Percentiles rank a stretch among this genome's conserved stretches.
Conservation (phyloP, 202 grass and related monocot genomes). For the Thinopyrum obtusiflorum region DNA sequence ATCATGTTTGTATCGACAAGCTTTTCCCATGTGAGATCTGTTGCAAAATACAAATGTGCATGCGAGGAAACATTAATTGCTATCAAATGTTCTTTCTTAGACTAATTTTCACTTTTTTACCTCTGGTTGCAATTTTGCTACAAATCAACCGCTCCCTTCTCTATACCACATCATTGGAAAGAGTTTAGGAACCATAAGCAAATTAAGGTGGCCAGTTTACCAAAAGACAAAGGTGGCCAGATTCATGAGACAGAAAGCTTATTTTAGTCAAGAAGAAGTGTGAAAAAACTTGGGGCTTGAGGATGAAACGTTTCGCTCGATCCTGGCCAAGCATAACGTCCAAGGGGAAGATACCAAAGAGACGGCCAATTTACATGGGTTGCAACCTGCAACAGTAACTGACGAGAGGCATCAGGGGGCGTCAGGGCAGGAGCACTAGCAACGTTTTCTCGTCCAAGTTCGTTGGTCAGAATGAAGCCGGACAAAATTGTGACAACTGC, state of each 20-base stretch:
- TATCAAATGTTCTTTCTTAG: too few relatives aligned
- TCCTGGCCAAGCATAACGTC: background rate
- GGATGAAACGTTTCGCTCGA: background rate
- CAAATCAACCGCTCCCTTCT: too few relatives aligned
- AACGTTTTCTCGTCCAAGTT: constrained; percentile 20
- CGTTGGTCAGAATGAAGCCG: constrained; percentile 18
- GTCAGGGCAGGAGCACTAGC: constrained; percentile 3
- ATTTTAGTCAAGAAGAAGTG: background rate
- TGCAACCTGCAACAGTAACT: background rate
- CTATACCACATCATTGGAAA: too few relatives aligned
- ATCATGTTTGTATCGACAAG: background rate
- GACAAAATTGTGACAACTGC: constrained; percentile 37
- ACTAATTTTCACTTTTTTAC: too few relatives aligned
- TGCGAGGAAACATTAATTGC: background rate
- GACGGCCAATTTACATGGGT: background rate
- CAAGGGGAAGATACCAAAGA: constrained; percentile 15
- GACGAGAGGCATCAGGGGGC: background rate
- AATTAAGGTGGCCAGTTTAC: too few relatives aligned
- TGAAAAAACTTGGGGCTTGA: background rate
- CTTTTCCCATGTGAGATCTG: constrained; percentile 5
- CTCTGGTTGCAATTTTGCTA: too few relatives aligned
- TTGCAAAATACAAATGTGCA: background rate
- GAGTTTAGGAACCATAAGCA: too few relatives aligned
- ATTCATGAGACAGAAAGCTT: background rate
- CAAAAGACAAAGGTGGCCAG: too few relatives aligned